phyloP scores from a whole-genome alignment of 164 flowering plant genomes.

The Vitis vinifera region ASM3070453v1 NC_081809.1:6082501-6083000 shows the following conservation, averaged over 20 bases:
- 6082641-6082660: slow-evolving; percentile 66
- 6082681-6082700: slow-evolving; percentile 59
- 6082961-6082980: slow-evolving; percentile 67
- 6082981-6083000: slow-evolving; percentile 61
- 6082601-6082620: slow-evolving; percentile 70
- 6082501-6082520: slow-evolving; percentile 73
- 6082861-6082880: slow-evolving; percentile 57
- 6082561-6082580: slow-evolving; percentile 53
- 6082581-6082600: slow-evolving; percentile 70
- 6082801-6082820: slow-evolving; percentile 63
- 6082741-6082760: slow-evolving; percentile 65
- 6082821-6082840: slow-evolving; percentile 77
- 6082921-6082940: slow-evolving; percentile 60
- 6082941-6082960: slow-evolving; percentile 67
- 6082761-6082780: slow-evolving; percentile 51
- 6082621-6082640: slow-evolving; percentile 71
- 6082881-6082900: slow-evolving; percentile 69
- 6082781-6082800: slow-evolving; percentile 62
- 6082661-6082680: slow-evolving; percentile 59
- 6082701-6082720: slow-evolving; percentile 72
- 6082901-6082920: slow-evolving; percentile 72
- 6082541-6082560: slow-evolving; percentile 54
- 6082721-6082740: slow-evolving; percentile 75
- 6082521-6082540: slow-evolving; percentile 57
- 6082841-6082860: slow-evolving; percentile 67